Conservation (phyloP, 163 green algal genomes). For the Chlamydomonas reinhardtii region DNA sequence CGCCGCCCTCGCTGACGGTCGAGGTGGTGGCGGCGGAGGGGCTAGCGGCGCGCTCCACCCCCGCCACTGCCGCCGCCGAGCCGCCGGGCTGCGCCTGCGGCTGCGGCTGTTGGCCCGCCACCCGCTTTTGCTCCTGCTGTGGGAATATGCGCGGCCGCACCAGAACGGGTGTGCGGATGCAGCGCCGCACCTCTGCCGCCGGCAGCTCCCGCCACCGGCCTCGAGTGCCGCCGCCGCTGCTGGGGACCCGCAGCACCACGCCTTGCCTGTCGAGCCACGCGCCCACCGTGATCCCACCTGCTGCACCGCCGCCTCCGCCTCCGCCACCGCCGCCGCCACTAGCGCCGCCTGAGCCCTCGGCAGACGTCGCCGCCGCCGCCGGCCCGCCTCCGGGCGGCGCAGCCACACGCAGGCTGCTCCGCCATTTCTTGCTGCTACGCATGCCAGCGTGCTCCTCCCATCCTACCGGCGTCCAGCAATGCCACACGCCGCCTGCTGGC, state of each 20-base stretch:
- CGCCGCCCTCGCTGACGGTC: background rate
- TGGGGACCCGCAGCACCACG: background rate
- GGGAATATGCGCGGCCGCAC: too few species aligned
- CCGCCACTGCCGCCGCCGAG: too few species aligned
- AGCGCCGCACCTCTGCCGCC: slow-evolving; percentile 17
- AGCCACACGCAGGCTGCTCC: slow-evolving; percentile 30
- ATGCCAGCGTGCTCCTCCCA: slow-evolving; percentile 47
- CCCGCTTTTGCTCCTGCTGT: too few species aligned
- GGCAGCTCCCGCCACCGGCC: background rate
- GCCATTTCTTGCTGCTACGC: slow-evolving; percentile 46
- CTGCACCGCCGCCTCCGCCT: background rate
- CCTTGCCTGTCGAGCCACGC: slow-evolving; percentile 33
- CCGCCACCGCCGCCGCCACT: background rate
- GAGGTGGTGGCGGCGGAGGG: background rate
- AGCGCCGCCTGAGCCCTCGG: background rate
- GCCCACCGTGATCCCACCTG: background rate
- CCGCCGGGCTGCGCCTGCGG: too few species aligned
- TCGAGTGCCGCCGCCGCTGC: background rate
- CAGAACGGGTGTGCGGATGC: background rate
- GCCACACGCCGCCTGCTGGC: background rate
- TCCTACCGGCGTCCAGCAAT: slow-evolving; percentile 21
- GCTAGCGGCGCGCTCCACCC: background rate
- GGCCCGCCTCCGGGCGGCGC: background rate
- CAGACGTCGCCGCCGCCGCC: background rate
- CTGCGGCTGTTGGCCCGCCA: too few species aligned